Evolutionary conservation across 805 yeast species (phyloP), one percentile per base, ranked within the genome.

Genomic region (Metschnikowia cubensis): DNA sequence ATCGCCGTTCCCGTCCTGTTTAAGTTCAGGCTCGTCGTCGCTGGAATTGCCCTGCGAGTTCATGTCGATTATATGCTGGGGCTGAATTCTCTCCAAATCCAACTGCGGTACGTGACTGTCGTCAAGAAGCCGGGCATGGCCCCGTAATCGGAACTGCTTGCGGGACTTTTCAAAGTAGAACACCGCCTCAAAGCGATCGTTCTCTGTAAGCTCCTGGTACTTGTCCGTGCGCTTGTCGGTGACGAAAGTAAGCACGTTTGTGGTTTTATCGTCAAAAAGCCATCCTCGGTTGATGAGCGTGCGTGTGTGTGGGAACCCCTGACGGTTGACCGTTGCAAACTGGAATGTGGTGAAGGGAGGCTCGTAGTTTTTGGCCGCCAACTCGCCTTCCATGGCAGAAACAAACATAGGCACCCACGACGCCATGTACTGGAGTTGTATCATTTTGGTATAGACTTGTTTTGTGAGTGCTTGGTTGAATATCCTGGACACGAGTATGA

Each of bases 231-330:
- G 71, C 60, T 75, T 74, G 65, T 89, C 96, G 1, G 94, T 84
- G 39, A 85, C 78, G 58, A 85, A 82, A 0, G 87, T 76, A 47
- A 88, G 64, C 11, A 85, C 80, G 59, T 86, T 88, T 22, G 85
- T 83, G 50, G 78, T 73, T 54, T 76, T 76, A 61, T 87, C 88
- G 60, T 81, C 75, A 62, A 88, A 89, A 45, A 89, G 69, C 66
- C 87, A 89, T 7, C 90, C 94, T 44, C 96, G 75, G 56, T 73
- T 80, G 4, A 87, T 81, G 52, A 88, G 79, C 0, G 94, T 84
- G 56, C 96, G 70, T 44, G 82, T 84, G 47, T 74, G 76, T 3
- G 96, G 96, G 44, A 60, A 69, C 15, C 80, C 77, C 11, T 65
- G 56, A 10, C 58, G 36, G 57, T 81, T 87, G 34, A 86, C 80